These are phyloP conservation scores for Rhododendron ovatum DNA, from an alignment of 148 eudicot genomes.

Conservation along the genomic window DNA sequence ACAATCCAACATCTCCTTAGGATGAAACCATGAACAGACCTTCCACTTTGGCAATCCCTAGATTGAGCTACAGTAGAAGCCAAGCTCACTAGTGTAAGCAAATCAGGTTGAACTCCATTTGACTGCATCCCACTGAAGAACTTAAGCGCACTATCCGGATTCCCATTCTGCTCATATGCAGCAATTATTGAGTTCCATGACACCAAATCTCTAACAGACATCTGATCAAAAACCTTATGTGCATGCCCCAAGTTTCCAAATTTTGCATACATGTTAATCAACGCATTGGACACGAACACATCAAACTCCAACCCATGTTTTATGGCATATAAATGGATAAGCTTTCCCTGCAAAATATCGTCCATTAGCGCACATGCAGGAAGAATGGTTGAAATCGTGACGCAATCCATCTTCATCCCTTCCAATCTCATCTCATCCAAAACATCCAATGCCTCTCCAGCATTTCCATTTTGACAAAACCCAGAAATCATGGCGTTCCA, in stretches of 20 bases:
- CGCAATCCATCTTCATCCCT: slow-evolving; percentile 45
- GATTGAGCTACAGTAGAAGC: slow-evolving; percentile 58
- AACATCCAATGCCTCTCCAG: slow-evolving; percentile 40
- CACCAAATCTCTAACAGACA: slow-evolving; percentile 43
- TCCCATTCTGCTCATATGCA: slow-evolving; percentile 40
- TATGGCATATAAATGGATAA: slow-evolving; percentile 58
- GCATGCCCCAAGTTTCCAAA: slow-evolving; percentile 6
- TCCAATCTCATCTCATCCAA: slow-evolving; percentile 46
- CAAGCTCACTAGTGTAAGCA: slow-evolving; percentile 60
- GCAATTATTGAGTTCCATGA: slow-evolving; percentile 75
- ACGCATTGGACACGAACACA: slow-evolving; percentile 4
- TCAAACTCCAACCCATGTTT: slow-evolving; percentile 64
- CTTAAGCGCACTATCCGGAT: slow-evolving; percentile 32
- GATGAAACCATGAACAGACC: slow-evolving; percentile 53
- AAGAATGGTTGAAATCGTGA: slow-evolving; percentile 42
- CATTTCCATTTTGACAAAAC: slow-evolving; percentile 56
- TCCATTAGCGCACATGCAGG: slow-evolving; percentile 34
- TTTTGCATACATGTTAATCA: slow-evolving; percentile 56
- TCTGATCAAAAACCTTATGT: not conserved
- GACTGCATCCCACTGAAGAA: slow-evolving; percentile 40
- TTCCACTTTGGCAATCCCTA: slow-evolving; percentile 35
- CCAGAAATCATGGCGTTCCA: slow-evolving; percentile 80
- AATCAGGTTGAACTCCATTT: slow-evolving; percentile 47
- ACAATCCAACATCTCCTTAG: slow-evolving; percentile 50
- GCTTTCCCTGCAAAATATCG: not conserved